These are phyloP conservation scores for Mercurialis annua DNA, from an alignment of 345 rosid genomes.

Conservation along the genomic window DNA sequence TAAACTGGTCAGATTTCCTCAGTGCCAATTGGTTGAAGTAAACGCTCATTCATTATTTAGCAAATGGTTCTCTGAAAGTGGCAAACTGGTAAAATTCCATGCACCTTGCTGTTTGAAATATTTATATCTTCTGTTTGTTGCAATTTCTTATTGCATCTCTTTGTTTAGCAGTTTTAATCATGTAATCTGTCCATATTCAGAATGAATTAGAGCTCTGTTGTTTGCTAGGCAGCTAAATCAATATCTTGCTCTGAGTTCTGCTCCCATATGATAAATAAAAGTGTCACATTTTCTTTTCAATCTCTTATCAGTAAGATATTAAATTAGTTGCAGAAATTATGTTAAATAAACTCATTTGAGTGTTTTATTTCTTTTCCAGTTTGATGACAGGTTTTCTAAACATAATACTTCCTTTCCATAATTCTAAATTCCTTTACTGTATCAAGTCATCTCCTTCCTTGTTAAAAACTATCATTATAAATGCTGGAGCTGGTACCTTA, in stretches of 20 bases:
- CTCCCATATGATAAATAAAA: not conserved
- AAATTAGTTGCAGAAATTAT: not conserved
- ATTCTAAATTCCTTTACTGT: not conserved
- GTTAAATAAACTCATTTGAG: not conserved
- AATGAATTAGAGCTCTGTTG: not conserved
- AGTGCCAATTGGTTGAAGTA: constrained; percentile 91
- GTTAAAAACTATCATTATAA: not conserved
- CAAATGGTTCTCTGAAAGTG: constrained; percentile 99
- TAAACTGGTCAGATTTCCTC: constrained; percentile 61
- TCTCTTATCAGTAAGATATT: not conserved
- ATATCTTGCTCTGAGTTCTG: not conserved
- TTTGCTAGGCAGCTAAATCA: not conserved
- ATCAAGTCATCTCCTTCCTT: not conserved
- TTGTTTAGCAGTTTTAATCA: constrained; percentile 3
- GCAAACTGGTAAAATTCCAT: constrained; percentile 72
- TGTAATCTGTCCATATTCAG: constrained; percentile 1
- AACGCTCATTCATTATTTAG: constrained; percentile 98
- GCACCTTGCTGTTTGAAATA: not conserved
- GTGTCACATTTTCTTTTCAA: not conserved
- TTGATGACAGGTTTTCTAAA: not conserved
- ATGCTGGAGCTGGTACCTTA: not conserved
- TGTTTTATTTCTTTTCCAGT: not conserved
- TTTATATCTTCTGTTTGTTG: not conserved
- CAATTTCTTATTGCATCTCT: not conserved
- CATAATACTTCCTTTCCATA: not conserved